A percentile compares a stretch with the other conserved stretches of the same genome.
These are phyloP conservation scores for Cantharellus anzutake DNA, from an alignment of 768 basidiomycete genomes.

Conservation along the genomic window DNA sequence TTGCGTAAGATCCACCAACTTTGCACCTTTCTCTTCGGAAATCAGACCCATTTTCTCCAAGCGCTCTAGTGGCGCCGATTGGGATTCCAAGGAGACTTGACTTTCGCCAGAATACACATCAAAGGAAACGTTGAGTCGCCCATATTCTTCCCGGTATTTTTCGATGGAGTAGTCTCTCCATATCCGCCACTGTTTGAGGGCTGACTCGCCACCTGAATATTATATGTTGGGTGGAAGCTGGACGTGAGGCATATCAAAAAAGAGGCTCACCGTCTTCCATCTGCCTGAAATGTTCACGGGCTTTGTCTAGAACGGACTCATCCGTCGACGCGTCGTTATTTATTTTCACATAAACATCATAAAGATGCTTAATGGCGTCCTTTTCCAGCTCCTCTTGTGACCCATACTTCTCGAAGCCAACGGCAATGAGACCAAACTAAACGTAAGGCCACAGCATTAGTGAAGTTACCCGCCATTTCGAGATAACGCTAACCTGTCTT, in stretches of 20 bases:
- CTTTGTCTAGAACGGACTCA: conserved; percentile 42
- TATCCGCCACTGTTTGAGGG: conserved; percentile 72
- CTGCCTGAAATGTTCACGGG: conserved; percentile 76
- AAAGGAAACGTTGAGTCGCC: conserved; percentile 73
- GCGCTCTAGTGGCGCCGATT: conserved; percentile 47
- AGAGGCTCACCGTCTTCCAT: conserved; percentile 58
- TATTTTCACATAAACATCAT: conserved; percentile 87
- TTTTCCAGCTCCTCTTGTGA: conserved; percentile 61
- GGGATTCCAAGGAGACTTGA: conserved; percentile 50
- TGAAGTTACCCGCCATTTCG: background rate
- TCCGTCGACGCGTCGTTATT: conserved; percentile 66
- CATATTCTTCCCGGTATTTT: conserved; percentile 79
- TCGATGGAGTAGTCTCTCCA: conserved; percentile 86
- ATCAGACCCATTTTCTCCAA: conserved; percentile 58
- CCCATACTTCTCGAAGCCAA: conserved; percentile 86
- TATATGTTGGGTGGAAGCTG: background rate
- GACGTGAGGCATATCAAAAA: background rate
- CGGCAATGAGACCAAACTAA: conserved; percentile 73
- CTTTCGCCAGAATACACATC: conserved; percentile 89
- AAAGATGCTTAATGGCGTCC: conserved; percentile 89
- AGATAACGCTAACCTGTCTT: conserved; percentile 48
- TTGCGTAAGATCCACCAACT: conserved; percentile 71
- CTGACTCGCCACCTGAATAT: conserved; percentile 43
- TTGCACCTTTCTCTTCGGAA: conserved; percentile 57
- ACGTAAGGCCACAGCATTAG: background rate